Percentiles rank a stretch among this genome's conserved stretches.
Evolutionary conservation across 345 rosid genomes (phyloP).

Genomic region (Boechera retrofracta): DNA sequence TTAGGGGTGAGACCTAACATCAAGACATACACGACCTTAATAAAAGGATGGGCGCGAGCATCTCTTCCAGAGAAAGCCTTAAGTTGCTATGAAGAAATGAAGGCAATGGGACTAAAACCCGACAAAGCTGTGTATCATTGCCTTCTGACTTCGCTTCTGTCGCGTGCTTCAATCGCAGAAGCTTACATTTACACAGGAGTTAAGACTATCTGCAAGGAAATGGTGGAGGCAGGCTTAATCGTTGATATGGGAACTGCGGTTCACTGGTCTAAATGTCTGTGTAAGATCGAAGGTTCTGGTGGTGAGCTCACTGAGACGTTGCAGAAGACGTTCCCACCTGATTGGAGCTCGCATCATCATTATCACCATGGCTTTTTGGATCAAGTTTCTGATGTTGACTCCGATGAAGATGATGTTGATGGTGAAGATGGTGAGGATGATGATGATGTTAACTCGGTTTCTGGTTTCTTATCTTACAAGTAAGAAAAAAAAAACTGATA

Average conservation of each 20-base stretch:
- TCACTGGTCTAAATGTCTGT: constrained; percentile 83
- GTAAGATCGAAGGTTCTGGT: constrained; percentile 85
- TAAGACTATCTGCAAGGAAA: constrained; percentile 69
- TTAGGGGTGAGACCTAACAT: constrained; percentile 77
- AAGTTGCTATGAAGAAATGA: constrained; percentile 84
- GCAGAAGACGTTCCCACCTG: constrained; percentile 95
- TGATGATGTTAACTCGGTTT: constrained; percentile 36
- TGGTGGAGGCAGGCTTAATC: constrained; percentile 70
- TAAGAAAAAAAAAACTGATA: constrained; percentile 17
- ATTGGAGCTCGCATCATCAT: constrained; percentile 67
- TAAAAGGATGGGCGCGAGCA: constrained; percentile 95
- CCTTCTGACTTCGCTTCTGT: constrained; percentile 78
- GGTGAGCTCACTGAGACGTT: constrained; percentile 89
- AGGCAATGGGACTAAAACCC: constrained; percentile 71
- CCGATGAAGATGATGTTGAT: constrained; percentile 41
- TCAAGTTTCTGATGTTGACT: constrained; percentile 47
- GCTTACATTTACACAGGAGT: constrained; percentile 66
- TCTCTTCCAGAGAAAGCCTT: constrained; percentile 92
- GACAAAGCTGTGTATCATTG: constrained; percentile 94
- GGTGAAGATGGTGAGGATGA: constrained; percentile 39
- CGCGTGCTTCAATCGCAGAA: constrained; percentile 85
- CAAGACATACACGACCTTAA: constrained; percentile 88
- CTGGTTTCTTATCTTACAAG: constrained; percentile 40
- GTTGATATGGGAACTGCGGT: constrained; percentile 98
- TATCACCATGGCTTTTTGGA: constrained; percentile 37